phyloP scores from a whole-genome alignment of 2,329 filamentous ascomycete species.

The Fusarium papillatum region DNA sequence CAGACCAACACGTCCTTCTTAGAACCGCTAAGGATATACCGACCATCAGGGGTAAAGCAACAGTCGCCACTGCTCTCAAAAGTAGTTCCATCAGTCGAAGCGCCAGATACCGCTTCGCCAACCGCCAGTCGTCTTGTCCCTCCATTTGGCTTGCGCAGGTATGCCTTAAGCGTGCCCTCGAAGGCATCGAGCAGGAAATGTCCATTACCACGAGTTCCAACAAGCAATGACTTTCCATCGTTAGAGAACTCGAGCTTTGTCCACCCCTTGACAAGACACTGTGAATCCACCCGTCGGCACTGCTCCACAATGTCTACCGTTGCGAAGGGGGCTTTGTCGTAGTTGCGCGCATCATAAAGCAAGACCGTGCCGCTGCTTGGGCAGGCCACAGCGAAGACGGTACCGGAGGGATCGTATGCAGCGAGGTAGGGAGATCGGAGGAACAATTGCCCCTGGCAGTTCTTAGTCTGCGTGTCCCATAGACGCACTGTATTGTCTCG shows the following conservation, averaged over 20 bases:
- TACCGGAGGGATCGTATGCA: conserved; percentile 92
- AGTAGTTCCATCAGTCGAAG: conserved; percentile 51
- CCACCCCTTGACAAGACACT: conserved; percentile 80
- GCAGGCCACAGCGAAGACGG: conserved; percentile 91
- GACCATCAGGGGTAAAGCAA: conserved; percentile 90
- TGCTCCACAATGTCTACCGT: conserved; percentile 83
- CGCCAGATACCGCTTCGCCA: conserved; percentile 60
- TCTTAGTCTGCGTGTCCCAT: conserved; percentile 88
- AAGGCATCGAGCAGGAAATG: conserved; percentile 97
- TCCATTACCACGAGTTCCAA: conserved; percentile 86
- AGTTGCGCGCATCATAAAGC: conserved; percentile 94
- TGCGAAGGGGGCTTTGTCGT: conserved; percentile 90
- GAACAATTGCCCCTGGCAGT: conserved; percentile 84
- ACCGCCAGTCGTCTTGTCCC: conserved; percentile 65
- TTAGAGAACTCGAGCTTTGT: conserved; percentile 96
- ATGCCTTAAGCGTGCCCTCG: conserved; percentile 83
- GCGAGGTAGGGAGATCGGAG: conserved; percentile 86
- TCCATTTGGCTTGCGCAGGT: conserved; percentile 72
- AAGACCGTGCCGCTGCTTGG: conserved; percentile 84
- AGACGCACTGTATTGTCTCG: conserved; percentile 92
- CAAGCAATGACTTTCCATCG: conserved; percentile 88
- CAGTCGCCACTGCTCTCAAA: conserved; percentile 80
- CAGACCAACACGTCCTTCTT: conserved; percentile 85
- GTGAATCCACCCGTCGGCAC: conserved; percentile 61
- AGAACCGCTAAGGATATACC: conserved; percentile 87